Conservation (phyloP, 257 asterid species). For the Verbascum thapsus region DNA sequence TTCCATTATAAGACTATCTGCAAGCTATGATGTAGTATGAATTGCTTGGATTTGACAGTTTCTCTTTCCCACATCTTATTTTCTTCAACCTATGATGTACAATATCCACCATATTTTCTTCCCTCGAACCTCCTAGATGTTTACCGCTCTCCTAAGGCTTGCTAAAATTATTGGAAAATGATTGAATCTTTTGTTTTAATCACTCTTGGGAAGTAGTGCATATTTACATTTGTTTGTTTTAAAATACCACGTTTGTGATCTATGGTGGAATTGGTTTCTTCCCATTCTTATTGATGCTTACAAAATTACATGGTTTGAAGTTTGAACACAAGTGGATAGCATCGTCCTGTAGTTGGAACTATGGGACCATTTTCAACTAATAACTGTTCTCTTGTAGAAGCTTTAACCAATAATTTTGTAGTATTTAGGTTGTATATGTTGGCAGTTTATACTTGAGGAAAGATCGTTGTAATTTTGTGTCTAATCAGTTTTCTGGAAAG, state of each 20-base stretch:
- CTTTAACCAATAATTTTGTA: background rate
- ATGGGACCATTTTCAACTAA: background rate
- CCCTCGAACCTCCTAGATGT: background rate
- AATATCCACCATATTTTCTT: background rate
- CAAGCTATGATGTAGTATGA: background rate
- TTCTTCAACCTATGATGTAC: background rate
- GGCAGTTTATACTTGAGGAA: background rate
- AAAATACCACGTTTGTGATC: background rate
- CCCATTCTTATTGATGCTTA: background rate
- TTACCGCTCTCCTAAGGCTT: background rate
- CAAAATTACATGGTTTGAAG: background rate
- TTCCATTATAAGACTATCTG: background rate
- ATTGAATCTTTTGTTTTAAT: constrained; percentile 4
- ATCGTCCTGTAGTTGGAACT: background rate
- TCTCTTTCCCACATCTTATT: background rate
- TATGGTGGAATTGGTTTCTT: background rate
- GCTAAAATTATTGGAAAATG: background rate
- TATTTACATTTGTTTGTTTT: background rate
- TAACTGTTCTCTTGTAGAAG: background rate
- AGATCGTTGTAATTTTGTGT: background rate
- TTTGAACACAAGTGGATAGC: background rate
- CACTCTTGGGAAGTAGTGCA: constrained; percentile 1
- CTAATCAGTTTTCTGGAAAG: background rate
- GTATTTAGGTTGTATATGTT: background rate
- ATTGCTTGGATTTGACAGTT: background rate